Conservation (phyloP, 2,329 filamentous ascomycete species). For the Penicillium occitanis region DNA sequence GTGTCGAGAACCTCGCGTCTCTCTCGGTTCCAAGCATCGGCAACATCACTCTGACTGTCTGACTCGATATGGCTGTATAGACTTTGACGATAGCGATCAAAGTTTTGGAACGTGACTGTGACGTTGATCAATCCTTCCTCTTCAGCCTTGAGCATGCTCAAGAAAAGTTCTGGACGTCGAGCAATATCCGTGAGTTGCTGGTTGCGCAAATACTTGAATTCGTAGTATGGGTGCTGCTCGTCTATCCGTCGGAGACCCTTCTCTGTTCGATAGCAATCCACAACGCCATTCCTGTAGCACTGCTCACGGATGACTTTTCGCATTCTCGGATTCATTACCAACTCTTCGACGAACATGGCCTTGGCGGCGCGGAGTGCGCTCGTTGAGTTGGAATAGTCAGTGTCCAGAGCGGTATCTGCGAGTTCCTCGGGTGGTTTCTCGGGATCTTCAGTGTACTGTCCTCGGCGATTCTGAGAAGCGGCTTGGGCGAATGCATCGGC, state of each 20-base stretch:
- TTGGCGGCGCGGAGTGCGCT: constrained; percentile 77
- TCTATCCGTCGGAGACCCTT: constrained; percentile 93
- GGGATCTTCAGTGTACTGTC: constrained; percentile 82
- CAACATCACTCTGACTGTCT: constrained; percentile 91
- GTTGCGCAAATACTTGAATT: constrained; percentile 93
- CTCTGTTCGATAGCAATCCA: constrained; percentile 87
- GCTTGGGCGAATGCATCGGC: constrained; percentile 88
- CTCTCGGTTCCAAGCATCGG: constrained; percentile 91
- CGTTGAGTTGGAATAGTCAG: constrained; percentile 72
- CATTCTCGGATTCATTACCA: constrained; percentile 84
- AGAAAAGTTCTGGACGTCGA: constrained; percentile 79
- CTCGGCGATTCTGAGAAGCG: constrained; percentile 72
- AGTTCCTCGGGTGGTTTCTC: constrained; percentile 77
- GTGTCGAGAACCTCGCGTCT: constrained; percentile 80
- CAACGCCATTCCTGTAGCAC: constrained; percentile 78
- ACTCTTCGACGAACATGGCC: constrained; percentile 85
- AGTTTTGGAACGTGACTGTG: constrained; percentile 71
- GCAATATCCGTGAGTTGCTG: constrained; percentile 82
- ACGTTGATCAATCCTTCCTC: constrained; percentile 91
- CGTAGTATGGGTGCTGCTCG: constrained; percentile 93
- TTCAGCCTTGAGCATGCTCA: constrained; percentile 97
- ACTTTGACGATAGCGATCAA: constrained; percentile 71
- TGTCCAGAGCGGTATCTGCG: constrained; percentile 72
- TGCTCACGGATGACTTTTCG: constrained; percentile 79
- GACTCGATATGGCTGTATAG: constrained; percentile 84